Evolutionary conservation across 257 asterid genomes (phyloP).

Genomic region (Knoxia roxburghii): DNA sequence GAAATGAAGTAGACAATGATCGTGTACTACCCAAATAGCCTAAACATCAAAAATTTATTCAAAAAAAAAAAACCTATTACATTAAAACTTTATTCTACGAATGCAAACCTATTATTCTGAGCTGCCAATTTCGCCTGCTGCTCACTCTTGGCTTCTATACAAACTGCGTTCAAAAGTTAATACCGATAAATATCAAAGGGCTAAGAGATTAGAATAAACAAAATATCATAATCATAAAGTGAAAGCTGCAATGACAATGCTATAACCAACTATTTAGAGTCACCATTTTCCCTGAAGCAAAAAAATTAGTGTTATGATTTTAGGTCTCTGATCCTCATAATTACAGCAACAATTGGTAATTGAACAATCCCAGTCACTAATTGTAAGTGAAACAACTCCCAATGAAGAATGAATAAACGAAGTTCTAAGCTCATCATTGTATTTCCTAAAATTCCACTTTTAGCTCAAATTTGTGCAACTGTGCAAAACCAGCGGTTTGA

Average conservation of each 20-base stretch:
- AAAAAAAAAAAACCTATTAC: no score
- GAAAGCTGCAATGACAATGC: background rate
- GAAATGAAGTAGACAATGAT: background rate
- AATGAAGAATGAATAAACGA: no score
- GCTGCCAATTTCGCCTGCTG: constrained; percentile 24
- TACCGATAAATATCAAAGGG: background rate
- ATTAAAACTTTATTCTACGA: background rate
- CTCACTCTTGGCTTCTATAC: constrained; percentile 27
- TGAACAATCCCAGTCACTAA: no score
- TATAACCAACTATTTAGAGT: background rate
- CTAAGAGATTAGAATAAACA: background rate
- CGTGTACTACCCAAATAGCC: background rate
- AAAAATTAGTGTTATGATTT: constrained; percentile 37
- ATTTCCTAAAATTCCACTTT: no score
- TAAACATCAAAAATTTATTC: background rate
- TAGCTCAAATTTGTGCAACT: no score
- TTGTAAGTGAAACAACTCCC: no score
- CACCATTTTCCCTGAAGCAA: constrained; percentile 48
- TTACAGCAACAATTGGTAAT: constrained; percentile 46
- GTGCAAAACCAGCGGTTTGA: no score
- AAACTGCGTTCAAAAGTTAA: background rate
- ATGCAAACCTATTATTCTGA: background rate
- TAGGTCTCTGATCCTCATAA: constrained; percentile 48
- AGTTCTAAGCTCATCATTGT: no score
- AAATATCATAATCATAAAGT: background rate